phyloP scores from a whole-genome alignment of 768 basidiomycete species.

The Dacryopinax spathularia region DNA sequence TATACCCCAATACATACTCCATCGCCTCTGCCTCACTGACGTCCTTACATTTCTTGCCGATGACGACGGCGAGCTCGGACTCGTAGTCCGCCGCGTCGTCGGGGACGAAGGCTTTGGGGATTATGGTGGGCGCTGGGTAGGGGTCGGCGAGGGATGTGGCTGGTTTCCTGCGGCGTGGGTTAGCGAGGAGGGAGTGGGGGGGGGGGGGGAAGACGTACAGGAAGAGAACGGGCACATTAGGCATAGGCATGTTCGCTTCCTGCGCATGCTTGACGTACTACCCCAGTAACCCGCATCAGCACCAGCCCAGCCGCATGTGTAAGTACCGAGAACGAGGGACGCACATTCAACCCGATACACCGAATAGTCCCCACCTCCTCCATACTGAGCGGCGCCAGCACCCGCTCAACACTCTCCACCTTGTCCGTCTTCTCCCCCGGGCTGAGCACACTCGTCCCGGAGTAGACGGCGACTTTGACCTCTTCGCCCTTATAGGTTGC shows the following conservation, averaged over 20 bases:
- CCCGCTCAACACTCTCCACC: conserved; percentile 14
- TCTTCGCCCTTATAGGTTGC: conserved; percentile 17
- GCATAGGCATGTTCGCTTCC: conserved; percentile 20
- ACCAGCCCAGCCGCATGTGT: not conserved
- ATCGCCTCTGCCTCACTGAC: conserved; percentile 69
- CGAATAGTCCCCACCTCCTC: conserved; percentile 24
- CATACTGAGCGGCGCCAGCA: conserved; percentile 20
- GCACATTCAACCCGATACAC: conserved; percentile 25
- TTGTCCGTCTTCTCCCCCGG: conserved; percentile 20
- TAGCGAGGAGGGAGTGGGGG: not conserved
- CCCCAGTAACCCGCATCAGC: not conserved
- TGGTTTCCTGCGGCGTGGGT: conserved; percentile 18
- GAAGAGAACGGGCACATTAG: conserved; percentile 22
- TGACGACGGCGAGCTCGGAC: conserved; percentile 66
- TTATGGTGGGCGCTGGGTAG: conserved; percentile 32
- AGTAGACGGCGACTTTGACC: conserved; percentile 21
- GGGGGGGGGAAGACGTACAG: conserved; percentile 9
- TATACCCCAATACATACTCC: conserved; percentile 75
- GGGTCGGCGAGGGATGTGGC: conserved; percentile 21
- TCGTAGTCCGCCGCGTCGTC: conserved; percentile 71
- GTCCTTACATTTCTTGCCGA: conserved; percentile 68
- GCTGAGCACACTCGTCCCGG: conserved; percentile 16
- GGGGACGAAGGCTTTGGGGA: conserved; percentile 48
- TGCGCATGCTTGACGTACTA: conserved; percentile 23
- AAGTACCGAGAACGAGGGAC: conserved; percentile 1